Base-by-base conservation (phyloP, 805 yeast genomes). In the Kodamaea nitidulidarum region DNA sequence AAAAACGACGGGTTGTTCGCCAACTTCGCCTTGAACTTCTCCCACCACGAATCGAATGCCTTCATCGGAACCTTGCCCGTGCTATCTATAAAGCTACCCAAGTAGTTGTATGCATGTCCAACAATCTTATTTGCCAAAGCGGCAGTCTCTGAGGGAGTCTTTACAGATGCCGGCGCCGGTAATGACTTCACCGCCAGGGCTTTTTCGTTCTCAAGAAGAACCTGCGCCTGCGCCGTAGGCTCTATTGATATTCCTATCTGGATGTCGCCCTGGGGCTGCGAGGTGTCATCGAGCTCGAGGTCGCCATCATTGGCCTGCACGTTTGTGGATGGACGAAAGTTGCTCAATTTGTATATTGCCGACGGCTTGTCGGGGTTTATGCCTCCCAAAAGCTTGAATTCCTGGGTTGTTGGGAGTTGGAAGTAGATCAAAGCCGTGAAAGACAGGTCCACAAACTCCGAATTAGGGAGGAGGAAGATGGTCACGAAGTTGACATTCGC, bases 21-120 rank as follows among this genome's bases (percentile, higher is more conserved):
- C 43, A 93, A 52, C 54, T 84, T 81, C 5, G 75, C 62, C 58
- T 77, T 85, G 63, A 93, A 91, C 61, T 88, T 90, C 47, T 75
- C 81, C 98, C 98, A 87, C 98, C 98, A 91, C 29, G 76, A 82
- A 56, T 91, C 95, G 52, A 91, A 91, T 31, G 80, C 84, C 53
- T 82, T 85, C 55, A 91, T 85, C 3, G 90, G 84, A 2, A 91
- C 96, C 49, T 80, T 86, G 2, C 95, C 95, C 15, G 75, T 69
- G 4, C 66, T 58, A 54, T 88, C 95, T 6, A 88, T 75, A 56
- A 90, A 91, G n/a, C 97, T 86, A 2, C 95, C 80, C 35, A 91
- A 62, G 56, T 76, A 93, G 56, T 93, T 90, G 63, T 91, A 93
- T 1, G 97, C 97, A 60, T 93, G 88, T 27, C 81, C 81, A 15